Evolutionary conservation across 352 stramenopile genomes (phyloP).

Genomic region (Pythium insidiosum): DNA sequence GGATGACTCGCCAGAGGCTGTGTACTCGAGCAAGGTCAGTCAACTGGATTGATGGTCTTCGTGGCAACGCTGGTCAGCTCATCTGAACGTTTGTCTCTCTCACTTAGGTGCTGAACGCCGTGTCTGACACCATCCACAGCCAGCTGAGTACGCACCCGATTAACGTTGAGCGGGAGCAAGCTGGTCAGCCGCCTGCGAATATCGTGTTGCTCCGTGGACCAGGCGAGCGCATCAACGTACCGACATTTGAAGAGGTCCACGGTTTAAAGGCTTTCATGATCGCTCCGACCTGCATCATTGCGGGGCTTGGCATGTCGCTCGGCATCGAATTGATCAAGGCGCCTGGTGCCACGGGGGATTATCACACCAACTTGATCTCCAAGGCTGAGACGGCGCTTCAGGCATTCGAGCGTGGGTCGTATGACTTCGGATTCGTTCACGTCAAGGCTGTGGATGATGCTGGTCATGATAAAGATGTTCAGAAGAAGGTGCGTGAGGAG

Average conservation of each 20-base stretch:
- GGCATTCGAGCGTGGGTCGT: constrained; percentile 22
- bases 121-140: constrained; percentile 60
- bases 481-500: constrained; percentile 41
- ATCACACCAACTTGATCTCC: constrained; percentile 74
- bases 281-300: constrained; percentile 84
- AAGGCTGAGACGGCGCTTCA: constrained; percentile 71
- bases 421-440: constrained; percentile 81
- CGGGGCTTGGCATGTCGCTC: constrained; percentile 78
- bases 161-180: constrained; percentile 45
- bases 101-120: constrained; percentile 46
- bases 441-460: constrained; percentile 85
- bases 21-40: constrained; percentile 61
- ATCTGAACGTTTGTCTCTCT: too few relatives aligned
- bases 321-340: constrained; percentile 70
- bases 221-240: constrained; percentile 79
- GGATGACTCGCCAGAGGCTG: constrained; percentile 52
- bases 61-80: too few relatives aligned
- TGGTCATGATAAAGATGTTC: constrained; percentile 77
- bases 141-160: constrained; percentile 63
- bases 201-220: constrained; percentile 79
- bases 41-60: too few relatives aligned
- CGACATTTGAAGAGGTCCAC: constrained; percentile 76
- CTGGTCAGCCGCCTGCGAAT: constrained; percentile 67
- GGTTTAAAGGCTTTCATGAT: constrained; percentile 84
- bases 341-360: constrained; percentile 72